A percentile compares a stretch with the other conserved stretches of the same genome.
phyloP scores from a whole-genome alignment of 371 early-diverging fungal genomes.

The Basidiobolus meristosporus region DNA sequence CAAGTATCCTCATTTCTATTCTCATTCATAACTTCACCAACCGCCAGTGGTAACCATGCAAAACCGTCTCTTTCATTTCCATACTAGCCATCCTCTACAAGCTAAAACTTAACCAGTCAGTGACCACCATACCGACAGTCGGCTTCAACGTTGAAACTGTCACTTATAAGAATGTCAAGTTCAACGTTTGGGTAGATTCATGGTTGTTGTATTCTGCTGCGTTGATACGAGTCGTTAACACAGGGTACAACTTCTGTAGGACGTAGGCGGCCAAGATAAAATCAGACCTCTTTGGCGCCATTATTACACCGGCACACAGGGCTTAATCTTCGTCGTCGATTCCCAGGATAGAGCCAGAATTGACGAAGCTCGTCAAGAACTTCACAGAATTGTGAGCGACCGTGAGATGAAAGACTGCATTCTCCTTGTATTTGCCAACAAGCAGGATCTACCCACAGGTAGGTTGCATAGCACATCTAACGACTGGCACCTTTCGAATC shows the following conservation, averaged over 20 bases:
- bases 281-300: conserved; percentile 80
- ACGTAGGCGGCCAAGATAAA: conserved; percentile 82
- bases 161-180: conserved; percentile 77
- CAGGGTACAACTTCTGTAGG: no score
- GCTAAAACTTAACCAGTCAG: conserved; percentile 67
- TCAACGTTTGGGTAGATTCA: conserved; percentile 64
- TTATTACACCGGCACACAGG: conserved; percentile 75
- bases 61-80: no score
- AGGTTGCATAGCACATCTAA: neutral
- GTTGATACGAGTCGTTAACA: no score
- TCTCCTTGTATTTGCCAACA: conserved; percentile 70
- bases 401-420: conserved; percentile 69
- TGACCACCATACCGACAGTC: conserved; percentile 81
- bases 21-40: no score
- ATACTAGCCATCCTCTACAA: conserved; percentile 65
- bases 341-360: conserved; percentile 64
- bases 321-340: conserved; percentile 74
- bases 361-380: conserved; percentile 64
- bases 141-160: conserved; percentile 80
- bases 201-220: no score
- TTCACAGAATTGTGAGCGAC: conserved; percentile 61
- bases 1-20: conserved; percentile 33
- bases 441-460: conserved; percentile 68
- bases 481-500: no score
- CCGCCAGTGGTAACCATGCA: no score